Evolutionary conservation across 345 rosid genomes (phyloP), one percentile per base, ranked within the genome.

Genomic region (Eucalyptus regnans): DNA sequence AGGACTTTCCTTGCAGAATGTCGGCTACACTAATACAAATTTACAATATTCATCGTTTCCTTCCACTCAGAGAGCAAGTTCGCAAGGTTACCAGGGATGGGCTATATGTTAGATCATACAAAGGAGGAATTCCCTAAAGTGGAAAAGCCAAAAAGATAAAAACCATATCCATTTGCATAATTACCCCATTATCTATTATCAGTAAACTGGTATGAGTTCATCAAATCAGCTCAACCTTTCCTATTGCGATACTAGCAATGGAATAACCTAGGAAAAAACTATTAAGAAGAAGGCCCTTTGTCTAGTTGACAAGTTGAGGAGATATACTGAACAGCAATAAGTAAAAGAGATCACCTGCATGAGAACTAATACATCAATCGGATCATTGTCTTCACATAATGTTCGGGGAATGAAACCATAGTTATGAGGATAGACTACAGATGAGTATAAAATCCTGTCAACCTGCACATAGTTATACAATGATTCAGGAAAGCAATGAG

Each of bases 351-450:
- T 92, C 87, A 93, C 99, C 97, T 97, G 99, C 99, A 97, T 97
- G 86, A 97, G 94, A 88, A 97, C 96, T 88, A 97, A 91, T 87
- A 97, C 98, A 92, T 97, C 99, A 89, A 97, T 88, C 5, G 99
- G 99, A 94, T 97, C 99, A 81, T 97, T 97, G 91, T 97, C 99
- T 93, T 97, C 99, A 90, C 99, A 96, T 87, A 97, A 91, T 29
- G 99, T 95, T 88, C 99, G 92, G 16, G 99, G 99, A 88, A 96
- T 94, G 92, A 97, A 97, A 64, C 99, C 99, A n/a, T 97, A 97
- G 95, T 97, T 97, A 89, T 97, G 99, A 62, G 99, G 99, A 91
- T 97, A 97, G n/a, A 97, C 99, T 88, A 97, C 99, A 0, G 99
- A 97, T 10, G 99, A 97, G 91, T 96, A 97, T 86, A 97, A 90